Evolutionary conservation across 495 filamentous ascomycete species (phyloP).

Genomic region (Hyaloscypha variabilis): DNA sequence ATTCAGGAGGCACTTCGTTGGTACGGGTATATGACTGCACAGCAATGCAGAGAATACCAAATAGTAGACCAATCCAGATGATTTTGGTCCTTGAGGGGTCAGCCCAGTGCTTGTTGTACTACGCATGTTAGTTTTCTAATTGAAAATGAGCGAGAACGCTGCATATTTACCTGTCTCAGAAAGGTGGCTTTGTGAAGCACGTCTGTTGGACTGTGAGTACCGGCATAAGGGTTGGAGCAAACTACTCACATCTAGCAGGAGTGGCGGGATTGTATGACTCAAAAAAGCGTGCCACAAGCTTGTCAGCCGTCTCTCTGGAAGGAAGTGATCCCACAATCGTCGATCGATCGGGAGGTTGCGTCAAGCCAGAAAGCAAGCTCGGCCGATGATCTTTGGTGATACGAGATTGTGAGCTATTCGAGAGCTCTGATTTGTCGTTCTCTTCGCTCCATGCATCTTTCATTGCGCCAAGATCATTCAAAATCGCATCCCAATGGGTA

Average conservation of each 20-base stretch:
- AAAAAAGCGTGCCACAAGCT: constrained; percentile 51
- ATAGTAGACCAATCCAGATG: constrained; percentile 51
- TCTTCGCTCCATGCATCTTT: constrained; percentile 38
- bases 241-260: constrained; percentile 31
- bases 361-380: constrained; percentile 22
- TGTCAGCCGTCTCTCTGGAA: constrained; percentile 39
- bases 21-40: constrained; percentile 39
- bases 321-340: constrained; percentile 46
- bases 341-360: constrained; percentile 32
- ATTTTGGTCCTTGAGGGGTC: constrained; percentile 40
- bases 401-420: constrained; percentile 22
- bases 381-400: constrained; percentile 22
- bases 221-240: too few relatives aligned
- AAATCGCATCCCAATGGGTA: constrained; percentile 51
- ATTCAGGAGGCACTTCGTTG: constrained; percentile 34
- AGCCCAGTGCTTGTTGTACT: constrained; percentile 52
- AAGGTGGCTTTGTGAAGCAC: constrained; percentile 28
- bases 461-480: constrained; percentile 42
- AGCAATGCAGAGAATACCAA: constrained; percentile 44
- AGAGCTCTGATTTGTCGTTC: constrained; percentile 31
- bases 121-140: not conserved
- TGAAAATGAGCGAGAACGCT: not conserved
- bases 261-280: constrained; percentile 47
- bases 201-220: constrained; percentile 5
- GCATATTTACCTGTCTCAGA: constrained; percentile 24